Base-by-base conservation (phyloP, 495 filamentous ascomycete genomes). In the Lichenothelia convexa region DNA sequence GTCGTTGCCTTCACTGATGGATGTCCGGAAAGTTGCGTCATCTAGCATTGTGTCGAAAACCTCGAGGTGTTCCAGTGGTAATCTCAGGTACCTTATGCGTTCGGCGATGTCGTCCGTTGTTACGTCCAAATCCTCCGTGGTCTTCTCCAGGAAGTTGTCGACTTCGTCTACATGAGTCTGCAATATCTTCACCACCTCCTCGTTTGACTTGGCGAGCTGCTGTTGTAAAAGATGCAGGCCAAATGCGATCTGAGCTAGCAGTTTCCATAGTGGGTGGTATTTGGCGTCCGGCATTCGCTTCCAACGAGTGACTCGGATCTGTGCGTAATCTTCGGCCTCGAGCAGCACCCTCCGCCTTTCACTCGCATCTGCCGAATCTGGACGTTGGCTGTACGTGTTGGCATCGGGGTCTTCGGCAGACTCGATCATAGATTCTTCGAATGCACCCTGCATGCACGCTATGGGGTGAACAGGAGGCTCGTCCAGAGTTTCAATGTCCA, bases 151-250 rank as follows among this genome's bases (percentile, higher is more conserved):
- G 53, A 93, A 94, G 39, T 75, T 73, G 53, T 97, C 89, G 23
- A 95, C 65, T 51, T 94, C 91, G 50, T 93, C 75, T 31, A 97
- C 86, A 55, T 97, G 89, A 15, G 65, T 71, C 51, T 93, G 82
- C 31, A 97, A 69, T 32, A 95, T 95, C 31, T 70, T 74, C 45
- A 93, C 72, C 12, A 94, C 87, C 42, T 85, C 74, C 13, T 70
- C 64, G 27, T 94, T 78, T 39, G 80, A 86, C 56, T 83, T 93
- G 13, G 89, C 87, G 43, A 91, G 68, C 32, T 72, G 70, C 46
- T 86, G 75, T 22, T 87, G 73, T 21, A 97, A 61, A 9, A 97
- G 66, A 57, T 94, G 80, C 21, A 95, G 72, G 19, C 91, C 89
- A 53, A 94, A 97, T 0, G 78, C 76, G 46, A 94, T 86, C 50